These are phyloP conservation scores for Wickerhamomyces rabaulensis DNA, from an alignment of 805 yeast species.

Conservation along the genomic window DNA sequence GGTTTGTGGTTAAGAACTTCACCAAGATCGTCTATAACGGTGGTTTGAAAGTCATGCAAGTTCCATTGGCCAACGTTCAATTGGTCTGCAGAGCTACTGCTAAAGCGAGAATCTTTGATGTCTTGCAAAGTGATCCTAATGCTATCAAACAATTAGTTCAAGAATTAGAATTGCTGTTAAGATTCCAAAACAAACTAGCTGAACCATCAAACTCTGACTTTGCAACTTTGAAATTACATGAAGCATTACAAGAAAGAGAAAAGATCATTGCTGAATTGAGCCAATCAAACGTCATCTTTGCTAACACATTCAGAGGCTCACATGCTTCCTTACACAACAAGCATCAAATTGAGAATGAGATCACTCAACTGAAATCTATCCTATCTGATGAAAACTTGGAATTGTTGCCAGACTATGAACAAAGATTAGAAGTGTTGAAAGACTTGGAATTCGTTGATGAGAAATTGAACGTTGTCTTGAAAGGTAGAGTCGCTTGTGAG, in stretches of 20 bases:
- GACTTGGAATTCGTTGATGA: constrained; percentile 78
- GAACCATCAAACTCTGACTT: constrained; percentile 38
- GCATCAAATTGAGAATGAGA: constrained; percentile 40
- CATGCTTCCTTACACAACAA: constrained; percentile 42
- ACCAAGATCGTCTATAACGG: constrained; percentile 24
- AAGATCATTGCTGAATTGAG: constrained; percentile 28
- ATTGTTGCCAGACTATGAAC: constrained; percentile 89
- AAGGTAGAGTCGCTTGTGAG: constrained; percentile 94
- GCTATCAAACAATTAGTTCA: constrained; percentile 32
- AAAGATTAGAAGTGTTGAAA: constrained; percentile 72
- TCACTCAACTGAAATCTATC: constrained; percentile 50
- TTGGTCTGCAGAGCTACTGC: constrained; percentile 34
- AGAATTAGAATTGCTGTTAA: constrained; percentile 32
- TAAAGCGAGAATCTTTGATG: constrained; percentile 5
- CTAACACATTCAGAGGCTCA: constrained; percentile 41
- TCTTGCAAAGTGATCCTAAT: constrained; percentile 11
- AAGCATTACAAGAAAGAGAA: constrained; percentile 33
- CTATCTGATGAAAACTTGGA: constrained; percentile 87
- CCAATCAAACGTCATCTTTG: constrained; percentile 24
- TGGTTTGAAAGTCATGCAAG: constrained; percentile 29
- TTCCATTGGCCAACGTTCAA: constrained; percentile 38
- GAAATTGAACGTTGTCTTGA: constrained; percentile 69
- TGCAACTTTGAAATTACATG: constrained; percentile 31
- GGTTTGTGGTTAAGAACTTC: constrained; percentile 24
- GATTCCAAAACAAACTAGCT: constrained; percentile 35